Evolutionary conservation across 1,139 yeast genomes (phyloP).

Genomic region (Casaregolazyma suthepensis): DNA sequence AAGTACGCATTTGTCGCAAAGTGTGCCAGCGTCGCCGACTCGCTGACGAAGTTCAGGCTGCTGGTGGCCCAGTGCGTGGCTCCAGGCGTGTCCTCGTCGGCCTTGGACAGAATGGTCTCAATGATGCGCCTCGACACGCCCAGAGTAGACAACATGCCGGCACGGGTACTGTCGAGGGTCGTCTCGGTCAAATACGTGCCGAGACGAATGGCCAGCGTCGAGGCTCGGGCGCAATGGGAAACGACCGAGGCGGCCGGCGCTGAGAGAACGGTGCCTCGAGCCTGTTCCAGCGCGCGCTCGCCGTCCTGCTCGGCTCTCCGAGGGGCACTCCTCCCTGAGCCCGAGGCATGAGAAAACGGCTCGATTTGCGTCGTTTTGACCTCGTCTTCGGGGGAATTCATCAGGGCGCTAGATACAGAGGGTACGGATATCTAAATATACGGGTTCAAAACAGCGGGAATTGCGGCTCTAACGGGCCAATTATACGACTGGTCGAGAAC

Average conservation of each 20-base stretch:
- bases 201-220: slow-evolving; percentile 27
- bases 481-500: background rate
- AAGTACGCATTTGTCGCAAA: slow-evolving; percentile 29
- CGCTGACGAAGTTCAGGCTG: slow-evolving; percentile 21
- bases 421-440: background rate
- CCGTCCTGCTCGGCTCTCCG: background rate
- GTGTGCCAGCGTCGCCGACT: slow-evolving; percentile 28
- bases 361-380: background rate
- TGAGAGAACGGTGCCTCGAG: slow-evolving; percentile 24
- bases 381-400: background rate
- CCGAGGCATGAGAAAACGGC: background rate
- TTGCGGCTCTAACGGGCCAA: background rate
- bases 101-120: slow-evolving; percentile 27
- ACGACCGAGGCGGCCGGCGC: slow-evolving; percentile 25
- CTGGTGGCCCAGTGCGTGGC: slow-evolving; percentile 20
- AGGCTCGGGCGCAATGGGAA: slow-evolving; percentile 26
- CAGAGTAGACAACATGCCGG: slow-evolving; percentile 26
- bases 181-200: slow-evolving; percentile 27
- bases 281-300: background rate
- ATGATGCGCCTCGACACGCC: slow-evolving; percentile 28
- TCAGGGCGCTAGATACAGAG: background rate
- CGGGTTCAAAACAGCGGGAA: background rate
- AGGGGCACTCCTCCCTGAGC: background rate
- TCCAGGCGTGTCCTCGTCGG: slow-evolving; percentile 29
- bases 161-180: slow-evolving; percentile 26